A percentile compares a stretch with the other conserved stretches of the same genome.
phyloP scores from a whole-genome alignment of 2,329 filamentous ascomycete species.

The Cadophora malorum region DNA sequence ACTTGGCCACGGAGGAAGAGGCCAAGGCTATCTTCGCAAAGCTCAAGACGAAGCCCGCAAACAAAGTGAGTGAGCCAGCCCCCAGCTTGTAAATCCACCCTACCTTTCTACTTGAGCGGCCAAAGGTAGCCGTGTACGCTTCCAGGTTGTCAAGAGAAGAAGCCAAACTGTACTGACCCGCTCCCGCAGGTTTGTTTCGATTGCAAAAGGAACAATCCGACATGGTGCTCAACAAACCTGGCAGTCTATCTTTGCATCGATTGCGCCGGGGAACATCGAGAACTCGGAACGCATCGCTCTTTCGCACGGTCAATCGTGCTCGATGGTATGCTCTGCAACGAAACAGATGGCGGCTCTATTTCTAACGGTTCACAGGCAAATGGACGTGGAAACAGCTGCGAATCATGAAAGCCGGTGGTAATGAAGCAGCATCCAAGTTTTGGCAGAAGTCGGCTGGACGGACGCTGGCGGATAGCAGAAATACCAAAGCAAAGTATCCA shows the following conservation, averaged over 20 bases:
- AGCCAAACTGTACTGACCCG: too few relatives aligned
- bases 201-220: constrained; percentile 96
- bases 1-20: too few relatives aligned
- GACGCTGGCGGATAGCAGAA: constrained; percentile 93
- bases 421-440: constrained; percentile 97
- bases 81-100: too few relatives aligned
- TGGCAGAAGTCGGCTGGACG: constrained; percentile 97
- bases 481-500: constrained; percentile 94
- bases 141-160: too few relatives aligned
- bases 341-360: too few relatives aligned
- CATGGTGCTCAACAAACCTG: constrained; percentile 96
- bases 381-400: constrained; percentile 99
- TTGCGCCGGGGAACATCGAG: constrained; percentile 95
- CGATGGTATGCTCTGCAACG: too few relatives aligned
- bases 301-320: constrained; percentile 98
- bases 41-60: constrained; percentile 90
- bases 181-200: constrained; percentile 99
- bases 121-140: too few relatives aligned
- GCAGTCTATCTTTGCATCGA: constrained; percentile 98
- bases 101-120: too few relatives aligned
- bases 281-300: constrained; percentile 97
- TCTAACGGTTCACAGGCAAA: too few relatives aligned
- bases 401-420: constrained; percentile 97
- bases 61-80: constrained; percentile 91
- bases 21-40: constrained; percentile 93